Evolutionary conservation across 2,329 filamentous ascomycete species (phyloP), one percentile per base, ranked within the genome.

Genomic region (Zasmidium citrigriseum): DNA sequence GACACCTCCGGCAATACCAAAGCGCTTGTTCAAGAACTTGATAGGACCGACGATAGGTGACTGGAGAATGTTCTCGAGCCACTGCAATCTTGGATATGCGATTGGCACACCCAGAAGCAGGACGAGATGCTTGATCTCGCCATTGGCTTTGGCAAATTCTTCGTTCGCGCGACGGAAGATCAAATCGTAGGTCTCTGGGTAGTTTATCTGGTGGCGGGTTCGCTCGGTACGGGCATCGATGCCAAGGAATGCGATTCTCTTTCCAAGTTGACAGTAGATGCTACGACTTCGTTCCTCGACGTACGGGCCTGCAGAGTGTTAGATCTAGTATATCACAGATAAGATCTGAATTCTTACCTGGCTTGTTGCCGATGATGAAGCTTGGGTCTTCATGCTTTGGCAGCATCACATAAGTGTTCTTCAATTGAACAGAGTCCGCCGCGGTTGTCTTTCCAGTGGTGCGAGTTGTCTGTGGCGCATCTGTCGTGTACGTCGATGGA

Each of bases 161-260:
- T 73, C 71, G 25, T 80, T 71, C 2, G 86, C 73, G 2, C 83
- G 82, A 34, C 78, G 69, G 67, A 87, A 88, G 48, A 88, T 80
- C 78, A 83, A 62, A 69, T 83, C 71, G 77, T 89, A 74, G 73
- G 92, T 77, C 74, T 89, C 76, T 57, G 79, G 73, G 68, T 96
- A 97, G 78, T 97, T 97, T 76, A 98, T 87, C 76, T 96, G 92
- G 70, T 96, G 91, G 38, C 93, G 86, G 9, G 93, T 97, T 22
- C 93, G 89, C 83, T 88, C 83, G n/a, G 83, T 85, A 14, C 83
- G 80, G 10, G 83, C 82, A 72, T 86, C 82, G 67, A 83, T 77
- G 72, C 86, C 84, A 52, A 82, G 70, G 69, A 86, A 85, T 38
- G 86, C 83, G 67, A 90, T 87, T 10, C 89, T 82, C 60, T 82